phyloP scores from a whole-genome alignment of 768 basidiomycete genomes.

The Asterophora lycoperdoides region DNA sequence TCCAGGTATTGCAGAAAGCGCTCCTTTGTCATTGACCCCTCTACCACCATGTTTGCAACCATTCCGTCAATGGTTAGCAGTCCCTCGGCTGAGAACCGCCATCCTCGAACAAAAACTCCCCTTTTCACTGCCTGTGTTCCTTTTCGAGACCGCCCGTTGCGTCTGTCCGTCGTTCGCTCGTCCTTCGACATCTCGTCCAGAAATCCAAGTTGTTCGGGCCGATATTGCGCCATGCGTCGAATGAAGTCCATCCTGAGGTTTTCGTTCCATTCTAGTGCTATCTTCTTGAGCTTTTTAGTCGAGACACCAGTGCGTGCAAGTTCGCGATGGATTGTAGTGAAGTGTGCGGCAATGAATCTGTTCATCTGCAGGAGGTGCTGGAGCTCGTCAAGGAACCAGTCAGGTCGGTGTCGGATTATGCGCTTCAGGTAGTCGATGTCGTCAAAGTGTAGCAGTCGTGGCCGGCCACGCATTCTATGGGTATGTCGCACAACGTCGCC shows the following conservation, averaged over 20 bases:
- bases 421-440: slow-evolving; percentile 25
- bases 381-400: slow-evolving; percentile 34
- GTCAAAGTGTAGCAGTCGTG: slow-evolving; percentile 6
- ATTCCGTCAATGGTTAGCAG: slow-evolving; percentile 30
- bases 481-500: slow-evolving; percentile 22
- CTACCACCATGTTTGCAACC: slow-evolving; percentile 22
- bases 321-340: slow-evolving; percentile 26
- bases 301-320: slow-evolving; percentile 23
- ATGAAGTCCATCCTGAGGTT: slow-evolving; percentile 22
- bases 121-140: slow-evolving; percentile 22
- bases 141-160: slow-evolving; percentile 18
- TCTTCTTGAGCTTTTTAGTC: slow-evolving; percentile 26
- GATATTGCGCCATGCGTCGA: slow-evolving; percentile 24
- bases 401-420: too few species aligned
- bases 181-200: slow-evolving; percentile 33
- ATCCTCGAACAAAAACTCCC: slow-evolving; percentile 26
- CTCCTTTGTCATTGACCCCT: slow-evolving; percentile 25
- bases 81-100: slow-evolving; percentile 20
- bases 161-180: slow-evolving; percentile 18
- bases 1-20: slow-evolving; percentile 23
- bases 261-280: slow-evolving; percentile 29
- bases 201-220: slow-evolving; percentile 30
- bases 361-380: slow-evolving; percentile 21
- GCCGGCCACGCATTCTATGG: slow-evolving; percentile 12
- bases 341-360: slow-evolving; percentile 30